Base-by-base conservation (phyloP, 257 asterid genomes). In the Ophiorrhiza pumila region DNA sequence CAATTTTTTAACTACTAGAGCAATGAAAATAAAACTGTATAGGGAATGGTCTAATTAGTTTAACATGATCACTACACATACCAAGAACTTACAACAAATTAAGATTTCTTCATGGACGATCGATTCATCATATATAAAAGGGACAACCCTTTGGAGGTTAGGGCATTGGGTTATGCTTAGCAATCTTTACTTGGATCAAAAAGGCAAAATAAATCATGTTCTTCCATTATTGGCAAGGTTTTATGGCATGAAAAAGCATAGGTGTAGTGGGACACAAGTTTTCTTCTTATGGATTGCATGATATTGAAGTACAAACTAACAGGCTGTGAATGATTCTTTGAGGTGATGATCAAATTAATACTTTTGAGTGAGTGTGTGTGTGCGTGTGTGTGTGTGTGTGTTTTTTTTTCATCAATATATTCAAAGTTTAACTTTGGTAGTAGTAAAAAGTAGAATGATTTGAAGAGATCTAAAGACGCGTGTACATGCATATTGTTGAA, bases 171-270 rank as follows among this genome's bases (percentile, higher is more conserved):
- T 6, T 35, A 23, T 46, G 66, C 58, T 42, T 74, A 31, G 78
- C 69, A 76, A 78, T 72, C 80, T 72, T 79, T 71, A 47, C 43
- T 78, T 78, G 69, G 73, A 76, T 78, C 65, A 57, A 73, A 75
- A 76, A 42, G 55, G 71, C 39, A 46, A 56, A 43, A 34, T 17
- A 69, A 72, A 74, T 71, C 71, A 76, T 76, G 77, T 23, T 62
- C 58, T 57, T 79, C 82, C 67, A 74, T 81, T 78, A 81, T 76
- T 81, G 76, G 84, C 65, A 53, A 65, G 43, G 23, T 80, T 65
- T 69, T 37, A 65, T 55, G 80, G 75, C 79, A 53, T n/a, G 62
- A 74, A 43, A 71, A 66, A 52, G 65, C 65, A 49, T 59, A 53
- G 25, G 58, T 46, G 41, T 34, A 46, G 78, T 74, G 74, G 74